phyloP scores from a whole-genome alignment of 148 eudicot species.

The Camellia japonica region DNA sequence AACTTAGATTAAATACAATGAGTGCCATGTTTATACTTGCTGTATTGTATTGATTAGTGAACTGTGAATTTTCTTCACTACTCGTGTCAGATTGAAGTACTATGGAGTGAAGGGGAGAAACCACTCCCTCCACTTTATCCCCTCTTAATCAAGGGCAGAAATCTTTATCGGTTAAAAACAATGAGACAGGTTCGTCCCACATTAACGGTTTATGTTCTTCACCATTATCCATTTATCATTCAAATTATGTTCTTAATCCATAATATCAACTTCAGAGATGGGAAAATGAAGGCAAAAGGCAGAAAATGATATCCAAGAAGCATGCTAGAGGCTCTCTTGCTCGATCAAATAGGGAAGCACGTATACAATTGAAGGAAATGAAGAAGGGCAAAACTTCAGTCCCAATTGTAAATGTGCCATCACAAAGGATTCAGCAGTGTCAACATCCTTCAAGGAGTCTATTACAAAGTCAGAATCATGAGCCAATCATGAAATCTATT shows the following conservation, averaged over 20 bases:
- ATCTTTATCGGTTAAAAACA: conserved; percentile 70
- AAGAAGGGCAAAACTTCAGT: conserved; percentile 22
- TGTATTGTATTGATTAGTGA: not conserved
- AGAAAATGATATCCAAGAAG: conserved; percentile 58
- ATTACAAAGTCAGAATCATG: conserved; percentile 2
- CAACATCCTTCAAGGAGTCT: too few species aligned
- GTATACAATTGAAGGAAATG: conserved; percentile 37
- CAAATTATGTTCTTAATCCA: not conserved
- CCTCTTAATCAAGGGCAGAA: conserved; percentile 82
- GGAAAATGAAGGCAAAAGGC: conserved; percentile 74
- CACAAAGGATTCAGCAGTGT: conserved; percentile 10
- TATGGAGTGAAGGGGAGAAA: conserved; percentile 85
- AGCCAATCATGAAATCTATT: not conserved
- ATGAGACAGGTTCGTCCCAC: conserved; percentile 57
- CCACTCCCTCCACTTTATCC: conserved; percentile 82
- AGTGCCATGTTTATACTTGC: not conserved
- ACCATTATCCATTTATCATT: not conserved
- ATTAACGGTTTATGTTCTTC: not conserved
- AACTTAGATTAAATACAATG: not conserved
- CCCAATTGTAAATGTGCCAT: conserved; percentile 10
- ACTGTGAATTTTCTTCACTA: not conserved
- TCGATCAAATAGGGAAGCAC: conserved; percentile 58
- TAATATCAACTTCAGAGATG: conserved; percentile 45
- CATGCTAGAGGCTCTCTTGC: conserved; percentile 69
- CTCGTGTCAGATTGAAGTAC: conserved; percentile 63